phyloP scores from a whole-genome alignment of 805 yeast genomes.

The Ogataea paradorogensis region DNA sequence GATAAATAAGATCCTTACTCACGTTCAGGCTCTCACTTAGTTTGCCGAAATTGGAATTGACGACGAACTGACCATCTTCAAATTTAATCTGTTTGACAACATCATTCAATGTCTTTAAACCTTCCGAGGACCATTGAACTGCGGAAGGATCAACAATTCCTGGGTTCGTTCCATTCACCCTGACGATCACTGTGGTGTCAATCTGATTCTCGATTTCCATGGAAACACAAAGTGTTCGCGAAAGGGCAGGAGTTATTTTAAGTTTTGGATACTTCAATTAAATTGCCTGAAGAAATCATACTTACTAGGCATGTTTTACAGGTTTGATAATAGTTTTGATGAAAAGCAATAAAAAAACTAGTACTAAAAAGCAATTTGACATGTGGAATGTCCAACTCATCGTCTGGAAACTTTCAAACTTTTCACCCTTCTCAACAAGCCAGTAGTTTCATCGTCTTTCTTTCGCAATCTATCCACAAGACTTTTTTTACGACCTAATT shows the following conservation, averaged over 20 bases:
- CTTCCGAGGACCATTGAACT: conserved; percentile 19
- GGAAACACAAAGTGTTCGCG: not conserved
- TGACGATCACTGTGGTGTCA: not conserved
- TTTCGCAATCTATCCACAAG: conserved; percentile 59
- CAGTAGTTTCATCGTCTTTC: conserved; percentile 35
- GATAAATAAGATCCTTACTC: conserved; percentile 17
- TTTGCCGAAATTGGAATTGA: conserved; percentile 22
- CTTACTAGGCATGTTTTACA: not conserved
- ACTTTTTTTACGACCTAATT: conserved; percentile 80
- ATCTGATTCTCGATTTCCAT: not conserved
- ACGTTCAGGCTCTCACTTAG: conserved; percentile 15
- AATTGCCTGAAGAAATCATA: too few species aligned
- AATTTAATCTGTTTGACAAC: conserved; percentile 14
- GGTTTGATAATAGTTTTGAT: not conserved
- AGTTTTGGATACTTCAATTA: too few species aligned
- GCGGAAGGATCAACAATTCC: not conserved
- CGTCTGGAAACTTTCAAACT: conserved; percentile 70
- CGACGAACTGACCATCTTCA: conserved; percentile 17
- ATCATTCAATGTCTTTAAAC: conserved; percentile 12
- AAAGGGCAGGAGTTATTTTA: too few species aligned
- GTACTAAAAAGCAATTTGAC: not conserved
- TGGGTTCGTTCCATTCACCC: not conserved
- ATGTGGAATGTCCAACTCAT: not conserved
- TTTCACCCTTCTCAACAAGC: conserved; percentile 79
- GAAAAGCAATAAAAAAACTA: conserved; percentile 1